Percentiles rank a stretch among this genome's conserved stretches.
Conservation (phyloP, 2,329 filamentous ascomycete species). For the Talaromyces verruculosus region DNA sequence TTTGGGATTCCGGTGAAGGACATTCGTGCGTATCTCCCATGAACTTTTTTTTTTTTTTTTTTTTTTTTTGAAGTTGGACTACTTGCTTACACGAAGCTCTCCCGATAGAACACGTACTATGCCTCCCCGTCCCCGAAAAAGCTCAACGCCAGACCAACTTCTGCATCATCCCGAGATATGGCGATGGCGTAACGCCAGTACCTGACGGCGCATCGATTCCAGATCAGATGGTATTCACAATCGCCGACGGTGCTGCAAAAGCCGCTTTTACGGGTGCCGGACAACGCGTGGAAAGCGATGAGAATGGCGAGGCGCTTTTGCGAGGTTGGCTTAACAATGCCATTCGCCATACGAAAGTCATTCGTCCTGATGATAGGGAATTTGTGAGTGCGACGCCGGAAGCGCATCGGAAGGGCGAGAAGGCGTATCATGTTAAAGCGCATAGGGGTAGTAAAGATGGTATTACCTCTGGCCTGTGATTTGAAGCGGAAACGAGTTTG, state of each 20-base stretch:
- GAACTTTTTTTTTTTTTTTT: no score
- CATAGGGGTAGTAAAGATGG: constrained; percentile 66
- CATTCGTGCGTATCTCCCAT: constrained; percentile 39
- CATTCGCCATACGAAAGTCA: constrained; percentile 48
- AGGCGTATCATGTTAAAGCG: constrained; percentile 64
- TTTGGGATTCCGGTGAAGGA: constrained; percentile 53
- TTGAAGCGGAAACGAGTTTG: background rate
- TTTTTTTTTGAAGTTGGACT: background rate
- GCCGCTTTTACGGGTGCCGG: constrained; percentile 45
- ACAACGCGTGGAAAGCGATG: constrained; percentile 44
- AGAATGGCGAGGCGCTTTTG: constrained; percentile 48
- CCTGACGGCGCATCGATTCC: constrained; percentile 44
- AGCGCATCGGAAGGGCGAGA: constrained; percentile 62
- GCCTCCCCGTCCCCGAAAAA: constrained; percentile 64
- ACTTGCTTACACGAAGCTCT: background rate
- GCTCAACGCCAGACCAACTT: constrained; percentile 64
- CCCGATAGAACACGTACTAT: constrained; percentile 55
- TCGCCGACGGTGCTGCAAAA: constrained; percentile 55
- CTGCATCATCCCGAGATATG: constrained; percentile 57
- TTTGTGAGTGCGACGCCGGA: constrained; percentile 62
- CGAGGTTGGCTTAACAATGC: constrained; percentile 51
- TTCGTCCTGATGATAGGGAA: constrained; percentile 56
- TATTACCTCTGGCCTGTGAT: constrained; percentile 30
- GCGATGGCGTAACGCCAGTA: constrained; percentile 49
- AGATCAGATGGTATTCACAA: constrained; percentile 62